Conservation (phyloP, 768 basidiomycete species). For the Pseudohyphozyma bogoriensis region DNA sequence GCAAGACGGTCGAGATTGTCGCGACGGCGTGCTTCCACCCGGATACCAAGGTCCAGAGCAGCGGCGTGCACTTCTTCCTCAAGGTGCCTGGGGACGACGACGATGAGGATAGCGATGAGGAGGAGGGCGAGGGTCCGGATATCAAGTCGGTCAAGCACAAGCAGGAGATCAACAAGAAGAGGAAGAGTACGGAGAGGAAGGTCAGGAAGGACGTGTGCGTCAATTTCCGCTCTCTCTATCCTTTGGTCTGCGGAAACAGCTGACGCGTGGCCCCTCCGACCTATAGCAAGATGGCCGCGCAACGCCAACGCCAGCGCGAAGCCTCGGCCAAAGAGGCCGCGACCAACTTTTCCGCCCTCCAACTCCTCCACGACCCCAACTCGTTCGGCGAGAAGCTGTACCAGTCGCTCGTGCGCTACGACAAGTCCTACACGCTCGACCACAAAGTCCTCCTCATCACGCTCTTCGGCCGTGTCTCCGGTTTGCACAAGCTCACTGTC, state of each 20-base stretch:
- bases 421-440: conserved; percentile 90
- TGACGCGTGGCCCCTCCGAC: too few relatives aligned
- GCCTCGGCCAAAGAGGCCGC: conserved; percentile 35
- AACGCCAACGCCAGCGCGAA: conserved; percentile 46
- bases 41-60: conserved; percentile 82
- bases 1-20: conserved; percentile 84
- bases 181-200: conserved; percentile 69
- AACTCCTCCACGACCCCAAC: conserved; percentile 89
- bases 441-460: conserved; percentile 98
- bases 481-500: conserved; percentile 81
- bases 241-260: too few relatives aligned
- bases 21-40: conserved; percentile 89
- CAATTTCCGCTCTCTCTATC: too few relatives aligned
- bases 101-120: conserved; percentile 62
- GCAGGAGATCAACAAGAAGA: conserved; percentile 88
- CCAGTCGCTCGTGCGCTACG: conserved; percentile 67
- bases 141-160: conserved; percentile 69
- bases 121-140: conserved; percentile 58
- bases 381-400: conserved; percentile 90
- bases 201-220: conserved; percentile 62
- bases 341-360: conserved; percentile 78
- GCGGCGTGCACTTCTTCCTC: conserved; percentile 94
- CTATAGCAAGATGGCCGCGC: conserved; percentile 63
- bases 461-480: conserved; percentile 86
- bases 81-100: conserved; percentile 47